Evolutionary conservation across 192 early-diverging fungal species (phyloP), one percentile per base, ranked within the genome.

Genomic region (Borealophlyctis nickersoniae): DNA sequence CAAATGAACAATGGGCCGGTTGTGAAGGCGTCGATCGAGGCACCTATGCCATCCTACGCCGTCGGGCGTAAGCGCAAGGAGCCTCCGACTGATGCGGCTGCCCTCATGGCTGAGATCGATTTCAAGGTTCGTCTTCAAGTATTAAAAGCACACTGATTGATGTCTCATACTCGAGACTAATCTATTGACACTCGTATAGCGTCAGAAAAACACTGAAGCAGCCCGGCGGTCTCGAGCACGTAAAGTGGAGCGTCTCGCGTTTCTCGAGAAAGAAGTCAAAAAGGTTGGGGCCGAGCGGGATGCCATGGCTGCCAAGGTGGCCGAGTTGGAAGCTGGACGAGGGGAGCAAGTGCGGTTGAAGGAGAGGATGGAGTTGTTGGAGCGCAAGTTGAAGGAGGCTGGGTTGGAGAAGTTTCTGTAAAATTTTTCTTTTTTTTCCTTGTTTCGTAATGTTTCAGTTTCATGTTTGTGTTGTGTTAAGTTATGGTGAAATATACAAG

Each of bases 181-280:
- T n/a, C n/a, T n/a, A n/a, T n/a, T n/a, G n/a, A n/a, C n/a, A n/a
- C n/a, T n/a, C n/a, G n/a, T n/a, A n/a, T n/a, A 79, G 64, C 70
- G 77, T 28, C 73, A 79, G 58, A 72, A 74, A 36, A 79, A 98
- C 77, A 98, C 95, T 0, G 94, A 96, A 69, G 92, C 94, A 11
- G 95, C 95, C 0, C 91, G 95, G 54, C 86, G 95, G 50, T 93
- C 91, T 27, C 87, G 95, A 31, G 78, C 88, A 63, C 86, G 89
- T 71, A 83, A 83, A 69, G 88, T 96, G 86, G 93, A 68, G 34
- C 57, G 66, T 1, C 34, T 68, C 49, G 23, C 92, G 63, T 77
- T 81, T 9, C 84, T 96, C n/a, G 95, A 95, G 68, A 72, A 63
- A 36, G 83, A 89, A 26, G 92, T 95, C 49, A 76, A 80, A 3